Base-by-base conservation (phyloP, 108 stramenopile genomes). In the Cyclotella distinguenda region DNA sequence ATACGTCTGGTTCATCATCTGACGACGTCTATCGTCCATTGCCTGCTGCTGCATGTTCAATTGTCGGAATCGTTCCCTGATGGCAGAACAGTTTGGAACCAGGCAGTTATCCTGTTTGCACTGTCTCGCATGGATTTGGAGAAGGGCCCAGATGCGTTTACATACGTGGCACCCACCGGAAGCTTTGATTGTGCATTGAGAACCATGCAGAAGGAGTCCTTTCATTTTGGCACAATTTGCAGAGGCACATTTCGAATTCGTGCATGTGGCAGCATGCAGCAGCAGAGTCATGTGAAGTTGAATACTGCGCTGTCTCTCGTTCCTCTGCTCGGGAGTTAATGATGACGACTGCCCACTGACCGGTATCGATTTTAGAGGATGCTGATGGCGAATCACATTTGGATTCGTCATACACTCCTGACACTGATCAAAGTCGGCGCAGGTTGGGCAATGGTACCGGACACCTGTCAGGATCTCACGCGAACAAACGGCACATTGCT, bases 191-290 rank as follows among this genome's bases (percentile, higher is more conserved):
- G 85, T 74, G 68, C 97, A 99, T 34, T 82, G 74, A 2, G 76
- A 60, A 26, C 87, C 91, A 62, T 97, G 93, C 60, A 90, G 87
- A 53, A 95, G 70, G 9, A 97, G 78, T 9, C 92, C 95, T 88
- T 99, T 99, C 98, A 99, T 99, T 68, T 95, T 95, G 26, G 82
- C 82, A 82, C 98, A 99, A 68, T 98, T 99, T 42, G 91, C 87
- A 31, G 93, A 94, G 26, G 85, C 84, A 73, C 97, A 99, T 32
- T 93, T 86, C 0, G 82, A 43, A 10, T 86, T 81, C 13, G 36
- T 71, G 65, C 98, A 99, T 0, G 88, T 90, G 7, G 96, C 87
- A 8, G 98, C 96, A 63, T 99, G 98, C 64, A 80, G 74, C 8
- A 99, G 79, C 26, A 98, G 87, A 60, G 97, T 91, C 96, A 99